Evolutionary conservation across 768 basidiomycete species (phyloP).

Genomic region (Mycena latifolia): DNA sequence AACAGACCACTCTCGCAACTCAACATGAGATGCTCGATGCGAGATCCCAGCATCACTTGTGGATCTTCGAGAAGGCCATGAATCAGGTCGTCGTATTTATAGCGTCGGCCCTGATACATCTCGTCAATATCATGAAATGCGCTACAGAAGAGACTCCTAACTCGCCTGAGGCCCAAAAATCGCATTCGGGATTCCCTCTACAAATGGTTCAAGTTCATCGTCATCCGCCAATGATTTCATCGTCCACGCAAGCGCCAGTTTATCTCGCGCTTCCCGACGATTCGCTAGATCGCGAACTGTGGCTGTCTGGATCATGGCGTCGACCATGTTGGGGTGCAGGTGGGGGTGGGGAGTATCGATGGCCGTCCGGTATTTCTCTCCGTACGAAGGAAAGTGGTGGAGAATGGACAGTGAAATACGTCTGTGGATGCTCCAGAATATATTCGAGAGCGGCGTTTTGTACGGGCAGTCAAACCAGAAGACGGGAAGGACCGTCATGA

Average conservation of each 20-base stretch:
- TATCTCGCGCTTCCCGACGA: conserved; percentile 28
- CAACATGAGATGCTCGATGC: conserved; percentile 34
- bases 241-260: conserved; percentile 33
- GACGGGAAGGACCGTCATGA: conserved; percentile 28
- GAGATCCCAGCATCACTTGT: conserved; percentile 24
- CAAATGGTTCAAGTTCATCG: conserved; percentile 32
- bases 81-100: conserved; percentile 36
- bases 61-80: conserved; percentile 28
- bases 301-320: conserved; percentile 26
- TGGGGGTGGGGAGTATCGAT: not conserved
- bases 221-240: conserved; percentile 35
- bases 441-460: conserved; percentile 26
- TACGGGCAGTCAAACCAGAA: conserved; percentile 29
- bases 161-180: conserved; percentile 14
- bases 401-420: conserved; percentile 1
- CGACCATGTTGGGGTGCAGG: not conserved
- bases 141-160: no score
- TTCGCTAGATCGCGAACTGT: conserved; percentile 20
- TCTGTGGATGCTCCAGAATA: conserved; percentile 28
- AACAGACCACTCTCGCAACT: conserved; percentile 36
- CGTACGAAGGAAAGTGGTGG: not conserved
- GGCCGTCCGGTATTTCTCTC: not conserved
- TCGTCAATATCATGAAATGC: no score
- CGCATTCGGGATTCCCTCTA: conserved; percentile 28
- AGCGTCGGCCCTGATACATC: no score